phyloP scores from a whole-genome alignment of 306 rosid species.

The Pachyrhizus erosus region DNA sequence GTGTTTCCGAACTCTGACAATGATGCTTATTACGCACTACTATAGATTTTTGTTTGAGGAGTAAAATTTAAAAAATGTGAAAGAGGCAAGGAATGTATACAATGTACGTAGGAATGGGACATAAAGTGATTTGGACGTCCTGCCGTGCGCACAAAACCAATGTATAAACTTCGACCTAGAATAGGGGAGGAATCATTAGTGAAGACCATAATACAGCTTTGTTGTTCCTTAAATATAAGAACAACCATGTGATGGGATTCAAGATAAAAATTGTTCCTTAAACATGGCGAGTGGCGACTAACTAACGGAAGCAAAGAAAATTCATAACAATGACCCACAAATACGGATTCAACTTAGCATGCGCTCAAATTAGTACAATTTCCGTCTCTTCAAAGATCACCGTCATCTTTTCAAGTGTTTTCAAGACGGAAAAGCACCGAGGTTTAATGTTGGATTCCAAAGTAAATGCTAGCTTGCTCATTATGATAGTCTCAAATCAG shows the following conservation, averaged over 20 bases:
- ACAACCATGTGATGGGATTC: conserved; percentile 42
- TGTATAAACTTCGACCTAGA: conserved; percentile 33
- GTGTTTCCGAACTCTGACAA: conserved; percentile 44
- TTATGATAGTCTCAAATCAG: conserved; percentile 34
- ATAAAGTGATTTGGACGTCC: conserved; percentile 46
- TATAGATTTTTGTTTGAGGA: conserved; percentile 11
- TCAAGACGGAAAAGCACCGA: conserved; percentile 1
- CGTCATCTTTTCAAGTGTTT: conserved; percentile 10
- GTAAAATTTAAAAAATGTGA: conserved; percentile 7
- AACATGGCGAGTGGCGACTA: neutral
- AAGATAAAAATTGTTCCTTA: conserved; percentile 21
- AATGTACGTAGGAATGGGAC: conserved; percentile 28
- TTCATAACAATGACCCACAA: conserved; percentile 18
- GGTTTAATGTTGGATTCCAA: conserved; percentile 36
- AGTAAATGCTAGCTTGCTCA: conserved; percentile 31
- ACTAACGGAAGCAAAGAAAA: conserved; percentile 13
- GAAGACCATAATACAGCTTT: conserved; percentile 25
- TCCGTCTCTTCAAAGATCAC: conserved; percentile 14
- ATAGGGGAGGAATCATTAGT: conserved; percentile 30
- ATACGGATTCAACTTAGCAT: conserved; percentile 25
- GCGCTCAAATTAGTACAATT: neutral
- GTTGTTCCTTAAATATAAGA: conserved; percentile 43
- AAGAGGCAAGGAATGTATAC: conserved; percentile 5
- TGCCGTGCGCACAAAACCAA: conserved; percentile 43
- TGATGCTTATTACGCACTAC: conserved; percentile 27